phyloP scores from a whole-genome alignment of 306 rosid species.

The Cicer chorassanicum region DNA sequence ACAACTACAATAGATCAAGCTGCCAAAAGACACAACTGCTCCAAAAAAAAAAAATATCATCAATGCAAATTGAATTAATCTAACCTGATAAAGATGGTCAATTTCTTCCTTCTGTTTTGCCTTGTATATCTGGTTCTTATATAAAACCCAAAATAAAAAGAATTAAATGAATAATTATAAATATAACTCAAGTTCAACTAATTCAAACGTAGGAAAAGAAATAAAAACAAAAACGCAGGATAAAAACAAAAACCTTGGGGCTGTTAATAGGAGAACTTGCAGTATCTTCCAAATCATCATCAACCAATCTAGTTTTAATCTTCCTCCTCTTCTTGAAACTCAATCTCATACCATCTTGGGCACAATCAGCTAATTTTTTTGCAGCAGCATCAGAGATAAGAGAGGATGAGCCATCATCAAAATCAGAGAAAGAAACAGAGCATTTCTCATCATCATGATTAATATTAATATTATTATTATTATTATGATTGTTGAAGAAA shows the following conservation, averaged over 20 bases:
- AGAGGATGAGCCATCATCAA: conserved; percentile 41
- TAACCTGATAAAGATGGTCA: conserved; percentile 49
- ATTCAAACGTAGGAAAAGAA: not conserved
- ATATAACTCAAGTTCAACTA: not conserved
- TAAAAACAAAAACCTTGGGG: conserved; percentile 60
- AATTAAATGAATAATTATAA: not conserved
- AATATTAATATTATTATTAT: not conserved
- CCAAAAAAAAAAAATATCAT: not conserved
- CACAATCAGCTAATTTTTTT: conserved; percentile 28
- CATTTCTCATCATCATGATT: not conserved
- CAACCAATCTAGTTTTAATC: conserved; percentile 51
- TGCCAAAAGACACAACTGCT: not conserved
- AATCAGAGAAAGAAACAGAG: conserved; percentile 40
- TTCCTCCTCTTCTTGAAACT: conserved; percentile 63
- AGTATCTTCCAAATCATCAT: conserved; percentile 85
- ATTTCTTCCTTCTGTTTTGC: conserved; percentile 33
- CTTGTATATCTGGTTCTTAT: conserved; percentile 37
- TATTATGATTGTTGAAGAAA: conserved; percentile 46
- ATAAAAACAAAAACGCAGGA: not conserved
- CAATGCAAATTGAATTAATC: conserved; percentile 32
- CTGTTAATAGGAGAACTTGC: conserved; percentile 82
- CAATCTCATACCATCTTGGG: conserved; percentile 30
- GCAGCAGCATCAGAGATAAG: conserved; percentile 52
- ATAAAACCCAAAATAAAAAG: conserved; percentile 43
- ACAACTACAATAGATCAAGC: not conserved